Evolutionary conservation across 176 grass and related monocot species (phyloP), one percentile per base, ranked within the genome.

Genomic region (Elaeis guineensis): DNA sequence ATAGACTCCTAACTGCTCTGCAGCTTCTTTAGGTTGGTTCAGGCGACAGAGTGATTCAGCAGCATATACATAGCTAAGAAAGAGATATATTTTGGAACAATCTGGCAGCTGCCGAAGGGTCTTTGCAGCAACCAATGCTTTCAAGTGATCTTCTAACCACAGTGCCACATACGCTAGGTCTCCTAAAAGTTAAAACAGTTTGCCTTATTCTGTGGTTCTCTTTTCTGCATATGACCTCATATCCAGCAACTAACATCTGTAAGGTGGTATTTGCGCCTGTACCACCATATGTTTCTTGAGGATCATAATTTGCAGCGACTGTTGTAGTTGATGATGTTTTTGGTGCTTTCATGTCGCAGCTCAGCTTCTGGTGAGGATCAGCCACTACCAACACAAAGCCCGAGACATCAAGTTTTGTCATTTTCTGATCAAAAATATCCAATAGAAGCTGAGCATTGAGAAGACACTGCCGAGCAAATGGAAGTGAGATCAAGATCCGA

Each of bases 81-180:
- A 95, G 49, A 73, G 39, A 70, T 90, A 81, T 51, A 89, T 81
- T 72, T 74, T 89, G 9, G 86, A 95, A 74, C 86, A 95, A 49
- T 79, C 77, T 44, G 66, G 61, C 65, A 95, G 56, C 55, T 81
- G 65, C 62, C 73, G 52, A 59, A 95, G 73, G 7, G 26, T 69
- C 52, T 73, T 95, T 48, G 82, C 79, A 67, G 65, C 72, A 64
- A 78, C 83, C 48, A 86, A 73, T 61, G 90, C 82, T 79, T 71
- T 90, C 55, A 86, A 75, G 17, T 79, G 86, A 78, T 95, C 90
- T 72, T 83, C 78, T 44, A 83, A 88, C 58, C 79, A 81, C 70
- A 95, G 66, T 67, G 86, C 90, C 11, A 90, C 29, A 57, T 90
- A 95, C n/a, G 90, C 82, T 59, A 95, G 74, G 64, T 81, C 81